These are phyloP conservation scores for Sclerotinia spermophila DNA, from an alignment of 2,329 filamentous ascomycete species.

Conservation along the genomic window DNA sequence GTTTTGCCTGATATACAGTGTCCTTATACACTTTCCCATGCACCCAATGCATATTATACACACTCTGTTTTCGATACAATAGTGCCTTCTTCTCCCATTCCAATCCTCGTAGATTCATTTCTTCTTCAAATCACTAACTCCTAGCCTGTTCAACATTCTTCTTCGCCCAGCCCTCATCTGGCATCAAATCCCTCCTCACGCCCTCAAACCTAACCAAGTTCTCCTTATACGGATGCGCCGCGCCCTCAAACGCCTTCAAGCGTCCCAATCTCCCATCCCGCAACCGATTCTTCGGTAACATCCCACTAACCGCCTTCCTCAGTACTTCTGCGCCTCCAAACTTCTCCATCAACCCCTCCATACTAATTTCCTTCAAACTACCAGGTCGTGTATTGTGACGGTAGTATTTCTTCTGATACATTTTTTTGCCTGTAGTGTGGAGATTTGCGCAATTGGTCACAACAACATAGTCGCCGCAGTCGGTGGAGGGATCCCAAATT, in stretches of 20 bases:
- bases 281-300: slow-evolving; percentile 95
- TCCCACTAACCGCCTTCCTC: slow-evolving; percentile 87
- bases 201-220: slow-evolving; percentile 76
- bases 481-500: slow-evolving; percentile 92
- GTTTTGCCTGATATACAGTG: slow-evolving; percentile 21
- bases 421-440: slow-evolving; percentile 87
- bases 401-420: slow-evolving; percentile 93
- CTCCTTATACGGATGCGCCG: slow-evolving; percentile 82
- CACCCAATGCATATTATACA: slow-evolving; percentile 22
- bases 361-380: slow-evolving; percentile 79
- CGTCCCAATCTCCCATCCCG: slow-evolving; percentile 82
- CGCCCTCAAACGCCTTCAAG: slow-evolving; percentile 94
- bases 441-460: slow-evolving; percentile 85
- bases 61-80: slow-evolving; percentile 7
- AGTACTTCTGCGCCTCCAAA: slow-evolving; percentile 90
- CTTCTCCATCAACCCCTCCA: slow-evolving; percentile 93
- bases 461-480: slow-evolving; percentile 98
- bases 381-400: slow-evolving; percentile 89
- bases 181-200: slow-evolving; percentile 38
- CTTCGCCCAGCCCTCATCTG: slow-evolving; percentile 22
- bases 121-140: background rate
- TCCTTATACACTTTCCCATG: slow-evolving; percentile 14
- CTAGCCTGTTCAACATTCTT: slow-evolving; percentile 2
- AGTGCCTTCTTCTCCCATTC: background rate
- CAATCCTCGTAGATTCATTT: background rate